Conservation (phyloP, 148 eudicot species). For the Rhododendron vialii region DNA sequence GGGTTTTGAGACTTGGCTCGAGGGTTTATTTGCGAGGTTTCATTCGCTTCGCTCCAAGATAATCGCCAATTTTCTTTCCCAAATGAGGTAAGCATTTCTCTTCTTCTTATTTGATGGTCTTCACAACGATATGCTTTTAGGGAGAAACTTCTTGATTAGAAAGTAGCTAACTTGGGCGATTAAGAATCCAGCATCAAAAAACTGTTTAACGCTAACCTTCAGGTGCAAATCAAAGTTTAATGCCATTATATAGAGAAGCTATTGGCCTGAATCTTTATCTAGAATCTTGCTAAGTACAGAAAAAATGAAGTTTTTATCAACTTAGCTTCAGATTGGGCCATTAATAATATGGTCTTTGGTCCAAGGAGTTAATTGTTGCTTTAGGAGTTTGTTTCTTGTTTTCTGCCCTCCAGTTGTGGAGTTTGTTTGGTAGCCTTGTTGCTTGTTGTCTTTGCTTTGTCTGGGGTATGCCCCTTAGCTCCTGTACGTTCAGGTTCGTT, state of each 20-base stretch:
- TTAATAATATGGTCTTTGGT: no score
- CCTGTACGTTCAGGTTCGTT: no score
- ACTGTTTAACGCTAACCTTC: neutral
- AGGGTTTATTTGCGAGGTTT: neutral
- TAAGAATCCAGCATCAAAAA: neutral
- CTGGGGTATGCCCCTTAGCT: no score
- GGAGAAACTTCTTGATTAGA: neutral
- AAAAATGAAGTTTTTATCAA: neutral
- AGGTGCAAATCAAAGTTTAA: neutral
- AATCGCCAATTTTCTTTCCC: neutral
- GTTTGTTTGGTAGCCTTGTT: no score
- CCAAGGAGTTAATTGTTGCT: no score
- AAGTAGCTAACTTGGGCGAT: neutral
- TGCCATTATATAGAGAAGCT: neutral
- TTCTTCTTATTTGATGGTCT: neutral
- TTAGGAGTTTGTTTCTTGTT: no score
- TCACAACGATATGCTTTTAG: neutral
- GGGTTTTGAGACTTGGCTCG: neutral
- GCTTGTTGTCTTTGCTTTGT: no score
- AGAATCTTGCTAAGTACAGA: neutral
- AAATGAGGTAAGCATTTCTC: slow-evolving; percentile 4
- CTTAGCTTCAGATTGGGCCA: no score
- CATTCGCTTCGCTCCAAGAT: neutral
- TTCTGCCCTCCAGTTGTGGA: no score
- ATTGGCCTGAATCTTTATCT: no score